Conservation (phyloP, 2,329 filamentous ascomycete species). For the Lasiodiplodia citricola region DNA sequence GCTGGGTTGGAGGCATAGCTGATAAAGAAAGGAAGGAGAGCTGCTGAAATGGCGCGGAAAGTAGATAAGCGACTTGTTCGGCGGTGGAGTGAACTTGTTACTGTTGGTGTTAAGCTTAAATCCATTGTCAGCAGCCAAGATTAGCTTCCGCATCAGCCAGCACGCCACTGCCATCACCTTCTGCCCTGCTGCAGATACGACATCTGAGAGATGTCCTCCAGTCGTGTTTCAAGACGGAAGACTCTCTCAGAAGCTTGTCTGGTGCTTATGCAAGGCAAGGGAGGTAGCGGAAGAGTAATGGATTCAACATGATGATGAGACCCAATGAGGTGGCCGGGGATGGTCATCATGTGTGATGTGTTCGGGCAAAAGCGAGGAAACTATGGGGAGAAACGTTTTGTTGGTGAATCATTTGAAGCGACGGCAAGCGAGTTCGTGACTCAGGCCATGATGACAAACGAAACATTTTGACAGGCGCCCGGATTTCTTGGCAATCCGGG, state of each 20-base stretch:
- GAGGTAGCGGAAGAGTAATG: too few relatives aligned
- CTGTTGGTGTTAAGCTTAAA: not conserved
- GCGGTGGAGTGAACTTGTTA: not conserved
- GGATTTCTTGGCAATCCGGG: too few relatives aligned
- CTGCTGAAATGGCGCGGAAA: not conserved
- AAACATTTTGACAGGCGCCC: too few relatives aligned
- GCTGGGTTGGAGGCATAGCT: too few relatives aligned
- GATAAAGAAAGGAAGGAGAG: not conserved
- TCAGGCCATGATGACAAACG: not conserved
- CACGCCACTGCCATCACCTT: not conserved
- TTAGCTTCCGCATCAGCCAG: not conserved
- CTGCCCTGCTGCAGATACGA: too few relatives aligned
- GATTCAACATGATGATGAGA: not conserved
- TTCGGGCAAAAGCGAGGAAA: not conserved
- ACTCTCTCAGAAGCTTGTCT: not conserved
- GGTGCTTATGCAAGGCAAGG: too few relatives aligned
- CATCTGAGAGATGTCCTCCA: too few relatives aligned
- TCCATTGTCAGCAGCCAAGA: not conserved
- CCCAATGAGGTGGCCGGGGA: not conserved
- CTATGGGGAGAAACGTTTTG: not conserved
- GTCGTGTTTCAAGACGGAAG: not conserved
- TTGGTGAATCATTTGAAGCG: not conserved
- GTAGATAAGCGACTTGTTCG: not conserved
- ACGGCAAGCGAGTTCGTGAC: not conserved
- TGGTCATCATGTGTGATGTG: not conserved